These are phyloP conservation scores for Fusarium sororula DNA, from an alignment of 2,329 filamentous ascomycete species.

Conservation along the genomic window DNA sequence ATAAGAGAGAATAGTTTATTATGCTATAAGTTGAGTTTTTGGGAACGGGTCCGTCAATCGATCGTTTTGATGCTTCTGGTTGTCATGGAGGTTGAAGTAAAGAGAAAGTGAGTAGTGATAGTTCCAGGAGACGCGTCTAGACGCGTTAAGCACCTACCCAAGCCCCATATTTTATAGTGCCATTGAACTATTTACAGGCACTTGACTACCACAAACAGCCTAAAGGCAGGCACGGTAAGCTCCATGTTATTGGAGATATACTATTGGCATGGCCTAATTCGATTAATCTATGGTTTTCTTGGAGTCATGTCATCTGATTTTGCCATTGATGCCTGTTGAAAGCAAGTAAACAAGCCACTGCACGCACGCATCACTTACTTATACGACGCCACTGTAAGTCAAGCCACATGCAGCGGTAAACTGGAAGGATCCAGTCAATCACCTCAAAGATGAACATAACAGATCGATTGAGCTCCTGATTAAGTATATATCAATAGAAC, in stretches of 20 bases:
- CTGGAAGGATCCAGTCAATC: background rate
- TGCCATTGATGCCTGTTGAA: background rate
- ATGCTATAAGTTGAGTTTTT: background rate
- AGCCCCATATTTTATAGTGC: slow-evolving; percentile 4
- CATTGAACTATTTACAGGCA: background rate
- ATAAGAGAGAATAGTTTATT: background rate
- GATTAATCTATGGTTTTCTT: background rate
- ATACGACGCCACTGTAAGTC: background rate
- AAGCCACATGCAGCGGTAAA: background rate
- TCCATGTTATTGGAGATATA: background rate
- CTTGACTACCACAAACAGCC: background rate
- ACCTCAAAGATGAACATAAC: background rate
- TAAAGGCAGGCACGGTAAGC: background rate
- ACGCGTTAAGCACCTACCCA: slow-evolving; percentile 31
- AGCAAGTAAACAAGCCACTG: background rate
- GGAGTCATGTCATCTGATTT: background rate
- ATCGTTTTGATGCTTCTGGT: background rate
- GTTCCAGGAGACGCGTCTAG: slow-evolving; percentile 27
- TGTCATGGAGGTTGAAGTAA: background rate
- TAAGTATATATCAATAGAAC: background rate
- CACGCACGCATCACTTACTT: background rate
- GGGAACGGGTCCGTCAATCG: background rate
- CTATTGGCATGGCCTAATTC: background rate
- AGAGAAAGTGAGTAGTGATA: background rate
- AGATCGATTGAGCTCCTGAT: background rate